Evolutionary conservation across 768 basidiomycete species (phyloP).

Genomic region (Omphalotus guepiniiformis): DNA sequence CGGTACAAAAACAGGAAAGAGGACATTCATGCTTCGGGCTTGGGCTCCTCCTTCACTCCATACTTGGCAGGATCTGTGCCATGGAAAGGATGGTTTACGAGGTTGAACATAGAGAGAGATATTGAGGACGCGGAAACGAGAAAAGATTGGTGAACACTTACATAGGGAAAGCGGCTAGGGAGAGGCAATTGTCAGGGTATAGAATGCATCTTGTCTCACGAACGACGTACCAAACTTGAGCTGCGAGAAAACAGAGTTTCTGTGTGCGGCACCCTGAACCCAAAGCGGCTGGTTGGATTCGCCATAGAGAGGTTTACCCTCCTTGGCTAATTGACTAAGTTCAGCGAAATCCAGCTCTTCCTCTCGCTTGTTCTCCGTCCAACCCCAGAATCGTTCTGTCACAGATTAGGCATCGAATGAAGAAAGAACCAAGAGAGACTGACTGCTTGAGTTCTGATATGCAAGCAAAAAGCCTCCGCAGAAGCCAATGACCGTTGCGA

Average conservation of each 20-base stretch:
- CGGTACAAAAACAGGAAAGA: too few species aligned
- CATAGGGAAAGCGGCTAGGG: slow-evolving; percentile 71
- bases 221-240: slow-evolving; percentile 78
- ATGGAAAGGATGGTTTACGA: slow-evolving; percentile 87
- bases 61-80: slow-evolving; percentile 86
- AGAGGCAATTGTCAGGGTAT: slow-evolving; percentile 3
- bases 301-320: slow-evolving; percentile 86
- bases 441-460: slow-evolving; percentile 87
- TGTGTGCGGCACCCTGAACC: slow-evolving; percentile 81
- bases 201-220: slow-evolving; percentile 8
- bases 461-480: slow-evolving; percentile 89
- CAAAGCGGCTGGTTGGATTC: slow-evolving; percentile 76
- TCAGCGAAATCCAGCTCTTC: slow-evolving; percentile 74
- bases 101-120: slow-evolving; percentile 71
- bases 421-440: slow-evolving; percentile 27
- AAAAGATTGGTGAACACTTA: slow-evolving; percentile 27
- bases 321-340: slow-evolving; percentile 64
- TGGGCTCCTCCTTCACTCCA: slow-evolving; percentile 32
- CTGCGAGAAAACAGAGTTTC: slow-evolving; percentile 92
- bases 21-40: too few species aligned
- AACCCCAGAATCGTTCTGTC: slow-evolving; percentile 91
- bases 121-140: slow-evolving; percentile 2
- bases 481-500: slow-evolving; percentile 80
- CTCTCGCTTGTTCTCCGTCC: slow-evolving; percentile 86
- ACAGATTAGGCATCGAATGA: slow-evolving; percentile 7